Percentiles rank a stretch among this genome's conserved stretches.
phyloP scores from a whole-genome alignment of 2,329 filamentous ascomycete species.

The Zymoseptoria crescenta region DNA sequence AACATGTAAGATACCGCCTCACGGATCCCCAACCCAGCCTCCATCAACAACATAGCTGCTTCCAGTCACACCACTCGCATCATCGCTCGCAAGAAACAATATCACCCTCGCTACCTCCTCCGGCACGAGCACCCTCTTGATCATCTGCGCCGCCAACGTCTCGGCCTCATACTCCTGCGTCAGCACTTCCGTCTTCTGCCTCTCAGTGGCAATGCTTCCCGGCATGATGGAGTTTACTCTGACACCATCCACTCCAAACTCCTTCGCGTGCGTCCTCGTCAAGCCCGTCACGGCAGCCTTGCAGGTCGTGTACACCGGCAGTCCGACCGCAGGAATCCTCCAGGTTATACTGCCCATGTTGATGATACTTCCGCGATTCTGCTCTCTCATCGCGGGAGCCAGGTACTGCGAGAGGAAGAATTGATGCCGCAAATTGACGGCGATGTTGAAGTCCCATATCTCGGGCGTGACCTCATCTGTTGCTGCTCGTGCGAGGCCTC shows the following conservation, averaged over 20 bases:
- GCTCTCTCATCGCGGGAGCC: constrained; percentile 50
- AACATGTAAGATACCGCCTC: background rate
- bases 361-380: constrained; percentile 51
- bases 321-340: constrained; percentile 21
- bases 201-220: constrained; percentile 25
- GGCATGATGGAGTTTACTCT: constrained; percentile 27
- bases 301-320: constrained; percentile 23
- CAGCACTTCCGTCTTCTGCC: constrained; percentile 27
- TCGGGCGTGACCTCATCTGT: constrained; percentile 57
- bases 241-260: constrained; percentile 23
- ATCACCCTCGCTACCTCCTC: constrained; percentile 26
- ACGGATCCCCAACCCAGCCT: constrained; percentile 24
- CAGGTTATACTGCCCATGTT: constrained; percentile 23
- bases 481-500: constrained; percentile 50
- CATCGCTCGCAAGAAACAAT: constrained; percentile 26
- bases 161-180: constrained; percentile 23
- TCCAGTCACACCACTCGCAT: constrained; percentile 26
- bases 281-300: constrained; percentile 25
- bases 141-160: constrained; percentile 24
- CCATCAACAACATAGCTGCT: constrained; percentile 28
- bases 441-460: constrained; percentile 51
- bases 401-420: constrained; percentile 54
- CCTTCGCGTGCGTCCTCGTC: constrained; percentile 24
- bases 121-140: constrained; percentile 25
- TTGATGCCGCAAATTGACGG: constrained; percentile 59